Evolutionary conservation across 345 rosid genomes (phyloP).

Genomic region (Bruguiera gymnorhiza): DNA sequence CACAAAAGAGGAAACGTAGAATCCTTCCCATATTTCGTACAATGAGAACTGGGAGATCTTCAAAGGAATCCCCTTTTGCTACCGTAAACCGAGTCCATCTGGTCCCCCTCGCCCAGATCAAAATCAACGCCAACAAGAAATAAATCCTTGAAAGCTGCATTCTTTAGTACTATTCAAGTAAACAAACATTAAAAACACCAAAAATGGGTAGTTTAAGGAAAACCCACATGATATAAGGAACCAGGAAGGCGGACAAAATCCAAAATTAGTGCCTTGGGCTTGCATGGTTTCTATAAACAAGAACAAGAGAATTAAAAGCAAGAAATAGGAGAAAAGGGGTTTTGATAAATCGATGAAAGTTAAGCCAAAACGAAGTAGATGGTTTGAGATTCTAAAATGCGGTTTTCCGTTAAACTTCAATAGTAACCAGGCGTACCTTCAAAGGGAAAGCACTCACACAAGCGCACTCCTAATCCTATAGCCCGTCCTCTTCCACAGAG

Average conservation of each 20-base stretch:
- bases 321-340: neutral
- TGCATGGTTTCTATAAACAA: slow-evolving; percentile 15
- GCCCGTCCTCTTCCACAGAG: neutral
- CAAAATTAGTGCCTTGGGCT: slow-evolving; percentile 8
- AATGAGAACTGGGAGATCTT: neutral
- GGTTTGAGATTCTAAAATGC: slow-evolving; percentile 10
- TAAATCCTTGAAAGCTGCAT: neutral
- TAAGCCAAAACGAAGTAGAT: neutral
- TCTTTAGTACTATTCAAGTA: neutral
- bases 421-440: slow-evolving; percentile 32
- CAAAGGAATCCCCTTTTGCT: slow-evolving; percentile 4
- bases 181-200: neutral
- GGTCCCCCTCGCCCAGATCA: neutral
- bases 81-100: neutral
- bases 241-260: neutral
- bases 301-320: neutral
- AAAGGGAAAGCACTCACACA: neutral
- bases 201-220: slow-evolving; percentile 11
- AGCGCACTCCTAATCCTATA: neutral
- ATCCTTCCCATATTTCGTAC: slow-evolving; percentile 14
- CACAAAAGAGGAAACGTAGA: slow-evolving; percentile 27
- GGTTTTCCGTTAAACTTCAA: slow-evolving; percentile 36
- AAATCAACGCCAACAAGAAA: neutral
- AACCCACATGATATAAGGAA: slow-evolving; percentile 7
- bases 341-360: neutral